A percentile compares a stretch with the other conserved stretches of the same genome.
phyloP scores from a whole-genome alignment of 2,329 filamentous ascomycete species.

The Sporothrix brasiliensis region DNA sequence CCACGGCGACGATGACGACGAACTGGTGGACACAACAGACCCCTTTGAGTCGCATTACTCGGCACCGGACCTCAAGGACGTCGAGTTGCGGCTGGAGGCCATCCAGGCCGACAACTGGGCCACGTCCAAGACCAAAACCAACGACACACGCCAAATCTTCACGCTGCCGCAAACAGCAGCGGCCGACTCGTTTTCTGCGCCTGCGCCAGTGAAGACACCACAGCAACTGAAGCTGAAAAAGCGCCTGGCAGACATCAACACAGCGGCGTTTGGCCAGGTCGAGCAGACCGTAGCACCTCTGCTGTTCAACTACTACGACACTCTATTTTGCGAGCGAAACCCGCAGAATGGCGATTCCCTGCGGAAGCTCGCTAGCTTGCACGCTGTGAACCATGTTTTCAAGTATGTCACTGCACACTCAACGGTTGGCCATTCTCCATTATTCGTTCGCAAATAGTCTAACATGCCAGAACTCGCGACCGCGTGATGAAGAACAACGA shows the following conservation, averaged over 20 bases:
- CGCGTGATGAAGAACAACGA: constrained; percentile 90
- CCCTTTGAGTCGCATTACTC: constrained; percentile 83
- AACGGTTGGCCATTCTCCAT: no score
- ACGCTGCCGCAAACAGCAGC: constrained; percentile 50
- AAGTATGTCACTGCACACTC: constrained; percentile 58
- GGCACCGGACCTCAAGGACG: constrained; percentile 62
- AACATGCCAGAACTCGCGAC: constrained; percentile 69
- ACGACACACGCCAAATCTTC: constrained; percentile 53
- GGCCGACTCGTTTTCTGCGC: constrained; percentile 42
- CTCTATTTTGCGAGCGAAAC: constrained; percentile 74
- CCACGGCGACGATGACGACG: constrained; percentile 53
- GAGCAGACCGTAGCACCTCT: constrained; percentile 69
- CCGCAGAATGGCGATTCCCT: constrained; percentile 68
- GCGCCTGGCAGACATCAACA: constrained; percentile 60
- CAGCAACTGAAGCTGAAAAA: constrained; percentile 67
- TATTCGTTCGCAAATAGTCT: constrained; percentile 33
- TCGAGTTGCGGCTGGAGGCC: constrained; percentile 58
- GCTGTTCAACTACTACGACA: constrained; percentile 80
- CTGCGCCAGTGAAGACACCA: constrained; percentile 46
- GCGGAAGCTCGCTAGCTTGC: constrained; percentile 73
- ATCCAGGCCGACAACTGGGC: constrained; percentile 57
- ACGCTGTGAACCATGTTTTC: constrained; percentile 88
- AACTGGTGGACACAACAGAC: constrained; percentile 56
- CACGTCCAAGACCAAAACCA: constrained; percentile 51
- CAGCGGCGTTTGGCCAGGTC: constrained; percentile 60